Base-by-base conservation (phyloP, 805 yeast genomes). In the Candida cerambycidarum region DNA sequence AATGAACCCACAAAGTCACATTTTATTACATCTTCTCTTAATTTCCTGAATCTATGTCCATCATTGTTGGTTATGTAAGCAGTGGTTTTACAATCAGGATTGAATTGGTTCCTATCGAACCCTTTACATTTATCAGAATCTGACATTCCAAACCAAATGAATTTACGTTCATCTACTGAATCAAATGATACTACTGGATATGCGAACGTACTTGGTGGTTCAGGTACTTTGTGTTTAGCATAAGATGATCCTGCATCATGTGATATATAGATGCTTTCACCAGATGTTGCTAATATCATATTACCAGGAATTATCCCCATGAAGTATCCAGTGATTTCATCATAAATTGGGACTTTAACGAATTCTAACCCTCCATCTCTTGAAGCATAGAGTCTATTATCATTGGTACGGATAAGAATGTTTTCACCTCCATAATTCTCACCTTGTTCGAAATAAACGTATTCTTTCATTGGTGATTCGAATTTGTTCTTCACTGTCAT, bases 1-100 rank as follows among this genome's bases (percentile, higher is more conserved):
- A 75, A 67, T 1, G 76, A 59, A 11, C 82, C 82, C n/a, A 79
- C 81, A 60, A 79, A 92, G 39, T 78, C 77, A 71, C 99, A 92
- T 6, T 62, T 63, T 14, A 66, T 55, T 5, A 79, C 85, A 48
- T 78, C 69, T 6, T 76, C 76, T 17, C 70, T 59, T 48, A 93
- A 56, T 40, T 69, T 65, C 0, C 62, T 52, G 72, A 89, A 93
- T 4, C 74, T 61, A 19, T 61, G 53, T 16, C 98, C 99, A 17
- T 76, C 79, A 63, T 90, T 80, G 18, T 61, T 65, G 1, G 96
- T 83, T 43, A 78, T 65, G 51, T 72, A 83, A 0, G 90, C 83
- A 6, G 71, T 71, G 1, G 75, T 58, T 37, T 70, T 68, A 62
- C 97, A 90, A 14, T 69, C 62, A 1, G 50, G 42, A 1, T 73